Percentiles rank a stretch among this genome's conserved stretches.
phyloP scores from a whole-genome alignment of 2,329 filamentous ascomycete genomes.

The Clonostachys rhizophaga region DNA sequence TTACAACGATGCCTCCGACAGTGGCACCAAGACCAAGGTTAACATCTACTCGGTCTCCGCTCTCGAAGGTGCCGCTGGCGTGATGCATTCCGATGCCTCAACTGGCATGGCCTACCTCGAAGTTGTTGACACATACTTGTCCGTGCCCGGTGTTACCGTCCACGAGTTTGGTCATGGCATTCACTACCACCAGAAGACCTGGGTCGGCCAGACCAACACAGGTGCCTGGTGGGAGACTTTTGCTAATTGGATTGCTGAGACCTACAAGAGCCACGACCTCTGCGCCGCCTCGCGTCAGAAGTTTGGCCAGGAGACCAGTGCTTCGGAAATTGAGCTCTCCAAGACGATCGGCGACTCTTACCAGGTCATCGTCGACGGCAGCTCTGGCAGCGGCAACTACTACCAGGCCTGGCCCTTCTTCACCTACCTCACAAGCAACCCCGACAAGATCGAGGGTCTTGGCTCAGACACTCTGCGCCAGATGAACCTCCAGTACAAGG shows the following conservation, averaged over 20 bases:
- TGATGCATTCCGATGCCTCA: constrained; percentile 30
- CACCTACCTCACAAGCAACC: constrained; percentile 41
- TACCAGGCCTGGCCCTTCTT: constrained; percentile 49
- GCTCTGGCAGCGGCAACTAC: constrained; percentile 34
- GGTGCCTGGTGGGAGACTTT: constrained; percentile 48
- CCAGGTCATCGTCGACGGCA: constrained; percentile 42
- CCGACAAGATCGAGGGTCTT: constrained; percentile 32
- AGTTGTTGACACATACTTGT: constrained; percentile 31
- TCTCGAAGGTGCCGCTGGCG: constrained; percentile 31
- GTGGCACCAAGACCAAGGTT: constrained; percentile 36
- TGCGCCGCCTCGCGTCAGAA: constrained; percentile 31
- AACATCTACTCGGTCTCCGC: constrained; percentile 36
- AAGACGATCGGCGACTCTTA: constrained; percentile 40
- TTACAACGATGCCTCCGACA: constrained; percentile 21
- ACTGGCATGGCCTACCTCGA: constrained; percentile 36
- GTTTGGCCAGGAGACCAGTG: constrained; percentile 22
- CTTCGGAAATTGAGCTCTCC: constrained; percentile 32
- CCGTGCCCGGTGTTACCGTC: constrained; percentile 30
- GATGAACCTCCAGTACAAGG: constrained; percentile 34
- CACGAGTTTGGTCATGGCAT: constrained; percentile 46
- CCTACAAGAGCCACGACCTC: constrained; percentile 35
- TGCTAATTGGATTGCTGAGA: constrained; percentile 44
- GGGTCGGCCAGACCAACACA: constrained; percentile 37
- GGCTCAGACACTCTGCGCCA: constrained; percentile 33
- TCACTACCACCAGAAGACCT: constrained; percentile 35